These are phyloP conservation scores for Fusarium irregulare DNA, from an alignment of 2,329 filamentous ascomycete genomes.

Conservation along the genomic window DNA sequence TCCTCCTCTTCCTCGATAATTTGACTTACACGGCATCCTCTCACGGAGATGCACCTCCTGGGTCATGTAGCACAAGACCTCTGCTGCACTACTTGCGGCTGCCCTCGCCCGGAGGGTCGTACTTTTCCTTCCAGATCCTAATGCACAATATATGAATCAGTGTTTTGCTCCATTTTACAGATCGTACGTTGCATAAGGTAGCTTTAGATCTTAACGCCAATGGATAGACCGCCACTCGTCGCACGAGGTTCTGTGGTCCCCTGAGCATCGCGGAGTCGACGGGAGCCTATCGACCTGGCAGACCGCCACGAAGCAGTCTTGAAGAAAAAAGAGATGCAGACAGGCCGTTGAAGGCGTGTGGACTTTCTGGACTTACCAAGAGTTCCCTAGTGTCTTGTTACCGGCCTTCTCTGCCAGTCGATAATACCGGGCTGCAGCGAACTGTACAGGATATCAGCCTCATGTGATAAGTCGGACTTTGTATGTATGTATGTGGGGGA, in stretches of 20 bases:
- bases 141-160: conserved; percentile 34
- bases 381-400: conserved; percentile 91
- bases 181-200: conserved; percentile 14
- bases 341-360: conserved; percentile 36
- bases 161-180: conserved; percentile 9
- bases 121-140: conserved; percentile 99
- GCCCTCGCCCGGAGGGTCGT: conserved; percentile 64
- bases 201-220: conserved; percentile 9
- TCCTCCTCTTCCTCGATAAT: conserved; percentile 1
- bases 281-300: conserved; percentile 35
- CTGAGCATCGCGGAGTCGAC: conserved; percentile 12
- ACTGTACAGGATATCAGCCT: conserved; percentile 68
- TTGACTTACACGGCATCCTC: conserved; percentile 24
- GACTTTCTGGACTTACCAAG: conserved; percentile 79
- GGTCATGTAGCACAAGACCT: conserved; percentile 21
- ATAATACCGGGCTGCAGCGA: conserved; percentile 87
- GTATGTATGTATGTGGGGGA: conserved; percentile 16
- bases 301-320: conserved; percentile 13
- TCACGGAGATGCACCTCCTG: conserved; percentile 15
- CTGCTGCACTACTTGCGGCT: conserved; percentile 55
- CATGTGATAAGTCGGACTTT: conserved; percentile 52
- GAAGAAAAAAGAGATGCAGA: conserved; percentile 20
- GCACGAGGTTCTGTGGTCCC: conserved; percentile 22
- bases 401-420: conserved; percentile 90
- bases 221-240: conserved; percentile 16